Percentiles rank a stretch among this genome's conserved stretches.
Conservation (phyloP, 1,139 yeast genomes). For the Scheffersomyces titani region DNA sequence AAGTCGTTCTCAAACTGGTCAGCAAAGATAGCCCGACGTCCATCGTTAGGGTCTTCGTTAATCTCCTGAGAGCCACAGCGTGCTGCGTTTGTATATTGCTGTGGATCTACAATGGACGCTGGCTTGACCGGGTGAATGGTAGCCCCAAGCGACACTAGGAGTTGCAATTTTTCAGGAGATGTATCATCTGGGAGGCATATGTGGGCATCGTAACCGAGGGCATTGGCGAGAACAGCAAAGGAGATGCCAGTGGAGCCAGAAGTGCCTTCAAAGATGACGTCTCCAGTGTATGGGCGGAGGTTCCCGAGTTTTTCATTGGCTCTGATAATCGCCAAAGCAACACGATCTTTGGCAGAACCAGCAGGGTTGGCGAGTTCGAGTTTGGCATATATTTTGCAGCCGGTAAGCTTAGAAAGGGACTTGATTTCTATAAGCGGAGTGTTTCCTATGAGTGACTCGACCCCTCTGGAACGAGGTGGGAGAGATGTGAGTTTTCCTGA, state of each 20-base stretch:
- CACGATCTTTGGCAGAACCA: slow-evolving; percentile 94
- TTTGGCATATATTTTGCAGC: slow-evolving; percentile 84
- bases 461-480: slow-evolving; percentile 39
- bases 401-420: slow-evolving; percentile 73
- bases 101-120: slow-evolving; percentile 91
- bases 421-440: slow-evolving; percentile 82
- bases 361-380: slow-evolving; percentile 88
- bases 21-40: slow-evolving; percentile 72
- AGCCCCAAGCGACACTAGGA: slow-evolving; percentile 79
- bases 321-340: slow-evolving; percentile 80
- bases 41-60: slow-evolving; percentile 40
- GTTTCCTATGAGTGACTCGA: slow-evolving; percentile 72
- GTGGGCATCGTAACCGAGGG: slow-evolving; percentile 86
- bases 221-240: slow-evolving; percentile 82
- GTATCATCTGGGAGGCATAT: slow-evolving; percentile 97
- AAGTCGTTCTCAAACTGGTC: slow-evolving; percentile 93
- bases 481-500: slow-evolving; percentile 7
- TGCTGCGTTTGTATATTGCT: slow-evolving; percentile 91
- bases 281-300: slow-evolving; percentile 55
- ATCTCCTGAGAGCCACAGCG: slow-evolving; percentile 60
- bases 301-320: slow-evolving; percentile 64
- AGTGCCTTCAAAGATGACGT: slow-evolving; percentile 88
- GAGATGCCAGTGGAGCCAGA: slow-evolving; percentile 96
- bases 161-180: slow-evolving; percentile 73
- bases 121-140: slow-evolving; percentile 87